Evolutionary conservation across 352 stramenopile genomes (phyloP).

Genomic region (Globisporangium camurandrum): DNA sequence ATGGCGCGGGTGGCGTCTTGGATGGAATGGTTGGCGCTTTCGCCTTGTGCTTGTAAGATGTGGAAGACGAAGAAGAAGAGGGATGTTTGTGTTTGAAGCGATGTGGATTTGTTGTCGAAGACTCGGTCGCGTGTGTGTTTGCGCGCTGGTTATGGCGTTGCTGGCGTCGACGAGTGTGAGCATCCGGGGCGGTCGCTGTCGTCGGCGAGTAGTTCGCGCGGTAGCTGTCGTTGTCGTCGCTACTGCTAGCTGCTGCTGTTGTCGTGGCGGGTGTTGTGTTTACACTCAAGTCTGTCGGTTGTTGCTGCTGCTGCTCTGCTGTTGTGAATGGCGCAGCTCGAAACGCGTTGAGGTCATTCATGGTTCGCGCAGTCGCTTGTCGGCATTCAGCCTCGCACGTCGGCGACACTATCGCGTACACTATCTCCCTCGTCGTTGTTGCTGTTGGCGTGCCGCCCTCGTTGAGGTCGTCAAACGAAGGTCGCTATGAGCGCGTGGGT

Average conservation of each 20-base stretch:
- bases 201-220: no score
- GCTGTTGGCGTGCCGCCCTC: neutral
- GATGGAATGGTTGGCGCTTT: neutral
- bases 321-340: neutral
- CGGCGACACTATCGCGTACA: slow-evolving; percentile 3
- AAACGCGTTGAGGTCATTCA: slow-evolving; percentile 10
- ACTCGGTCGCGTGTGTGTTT: neutral
- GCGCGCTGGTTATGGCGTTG: neutral
- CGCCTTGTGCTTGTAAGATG: neutral
- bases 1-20: neutral
- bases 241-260: neutral
- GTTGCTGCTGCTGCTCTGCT: neutral
- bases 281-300: neutral
- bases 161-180: neutral
- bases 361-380: slow-evolving; percentile 4
- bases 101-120: neutral
- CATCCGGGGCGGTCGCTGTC: no score
- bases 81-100: no score
- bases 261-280: no score
- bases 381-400: slow-evolving; percentile 9
- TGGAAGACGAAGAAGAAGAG: no score
- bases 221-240: neutral
- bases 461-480: neutral
- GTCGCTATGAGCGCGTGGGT: slow-evolving; percentile 1
- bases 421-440: neutral